These are phyloP conservation scores for Yamadazyma jaroonii DNA, from an alignment of 1,139 yeast species.

Conservation along the genomic window DNA sequence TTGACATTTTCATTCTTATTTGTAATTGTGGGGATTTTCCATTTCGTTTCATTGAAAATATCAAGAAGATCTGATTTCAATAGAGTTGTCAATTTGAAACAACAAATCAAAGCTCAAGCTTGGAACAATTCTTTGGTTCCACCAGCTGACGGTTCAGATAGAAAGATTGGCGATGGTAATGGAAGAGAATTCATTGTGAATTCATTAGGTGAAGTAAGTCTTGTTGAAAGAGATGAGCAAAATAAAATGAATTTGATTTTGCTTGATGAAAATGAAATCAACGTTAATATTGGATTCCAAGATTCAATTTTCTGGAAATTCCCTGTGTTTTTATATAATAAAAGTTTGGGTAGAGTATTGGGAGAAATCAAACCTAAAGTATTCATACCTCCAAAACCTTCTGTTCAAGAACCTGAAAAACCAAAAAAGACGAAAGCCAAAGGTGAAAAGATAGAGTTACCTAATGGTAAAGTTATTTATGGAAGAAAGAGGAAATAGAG, in stretches of 20 bases:
- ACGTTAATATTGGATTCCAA: conserved; percentile 40
- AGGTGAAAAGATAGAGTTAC: conserved; percentile 50
- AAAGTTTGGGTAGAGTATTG: conserved; percentile 36
- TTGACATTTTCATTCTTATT: conserved; percentile 51
- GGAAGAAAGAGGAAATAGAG: conserved; percentile 25
- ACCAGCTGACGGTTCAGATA: conserved; percentile 46
- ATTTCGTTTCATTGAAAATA: conserved; percentile 54
- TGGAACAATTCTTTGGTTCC: conserved; percentile 55
- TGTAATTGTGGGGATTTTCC: conserved; percentile 53
- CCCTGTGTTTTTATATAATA: conserved; percentile 46
- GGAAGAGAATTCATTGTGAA: conserved; percentile 66
- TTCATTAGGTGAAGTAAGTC: conserved; percentile 65
- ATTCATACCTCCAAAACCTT: conserved; percentile 10
- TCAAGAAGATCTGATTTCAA: conserved; percentile 60
- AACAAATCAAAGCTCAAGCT: conserved; percentile 54
- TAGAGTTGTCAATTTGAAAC: conserved; percentile 52
- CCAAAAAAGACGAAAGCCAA: conserved; percentile 27
- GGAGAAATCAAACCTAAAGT: conserved; percentile 21
- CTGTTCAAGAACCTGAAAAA: conserved; percentile 7
- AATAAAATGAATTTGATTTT: conserved; percentile 26
- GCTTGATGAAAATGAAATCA: conserved; percentile 40
- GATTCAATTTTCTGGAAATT: conserved; percentile 55
- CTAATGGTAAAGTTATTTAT: conserved; percentile 60
- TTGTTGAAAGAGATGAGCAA: conserved; percentile 52
- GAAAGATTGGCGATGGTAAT: conserved; percentile 33